A percentile compares a stretch with the other conserved stretches of the same genome.
Conservation (phyloP, 1,139 yeast species). For the Maudiozyma humilis region DNA sequence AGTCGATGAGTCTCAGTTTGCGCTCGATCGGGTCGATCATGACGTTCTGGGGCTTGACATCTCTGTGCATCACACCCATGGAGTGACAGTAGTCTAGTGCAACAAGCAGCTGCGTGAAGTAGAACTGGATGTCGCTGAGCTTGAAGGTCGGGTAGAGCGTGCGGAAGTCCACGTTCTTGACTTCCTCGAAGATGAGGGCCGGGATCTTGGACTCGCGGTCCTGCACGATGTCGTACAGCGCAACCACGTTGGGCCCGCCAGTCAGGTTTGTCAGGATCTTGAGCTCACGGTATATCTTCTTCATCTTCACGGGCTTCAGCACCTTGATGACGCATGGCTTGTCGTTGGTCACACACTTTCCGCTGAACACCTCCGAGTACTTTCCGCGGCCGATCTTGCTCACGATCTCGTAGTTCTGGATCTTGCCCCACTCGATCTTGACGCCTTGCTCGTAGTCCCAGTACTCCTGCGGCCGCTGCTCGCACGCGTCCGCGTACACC, state of each 20-base stretch:
- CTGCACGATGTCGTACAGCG: constrained; percentile 64
- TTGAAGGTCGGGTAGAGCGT: constrained; percentile 60
- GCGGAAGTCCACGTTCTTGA: constrained; percentile 65
- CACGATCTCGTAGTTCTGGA: constrained; percentile 59
- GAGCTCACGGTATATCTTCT: constrained; percentile 70
- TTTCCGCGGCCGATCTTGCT: constrained; percentile 72
- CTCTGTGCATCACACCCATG: constrained; percentile 79
- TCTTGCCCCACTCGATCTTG: constrained; percentile 64
- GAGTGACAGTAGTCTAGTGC: constrained; percentile 74
- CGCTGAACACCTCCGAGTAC: constrained; percentile 68
- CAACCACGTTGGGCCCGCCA: constrained; percentile 68
- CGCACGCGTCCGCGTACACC: constrained; percentile 63
- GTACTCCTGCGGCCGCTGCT: constrained; percentile 55
- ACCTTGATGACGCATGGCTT: constrained; percentile 64
- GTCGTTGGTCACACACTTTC: constrained; percentile 40
- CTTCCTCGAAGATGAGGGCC: constrained; percentile 64
- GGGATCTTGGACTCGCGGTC: constrained; percentile 68
- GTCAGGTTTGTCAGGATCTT: constrained; percentile 66
- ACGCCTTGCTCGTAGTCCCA: constrained; percentile 69
- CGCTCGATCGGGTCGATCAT: constrained; percentile 67
- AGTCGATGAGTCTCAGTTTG: constrained; percentile 63
- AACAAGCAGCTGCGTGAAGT: constrained; percentile 57
- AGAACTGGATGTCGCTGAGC: constrained; percentile 56
- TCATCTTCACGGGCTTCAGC: constrained; percentile 70
- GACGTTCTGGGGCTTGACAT: constrained; percentile 76